phyloP scores from a whole-genome alignment of 2,329 filamentous ascomycete genomes.

The Hortaea sp. region DNA sequence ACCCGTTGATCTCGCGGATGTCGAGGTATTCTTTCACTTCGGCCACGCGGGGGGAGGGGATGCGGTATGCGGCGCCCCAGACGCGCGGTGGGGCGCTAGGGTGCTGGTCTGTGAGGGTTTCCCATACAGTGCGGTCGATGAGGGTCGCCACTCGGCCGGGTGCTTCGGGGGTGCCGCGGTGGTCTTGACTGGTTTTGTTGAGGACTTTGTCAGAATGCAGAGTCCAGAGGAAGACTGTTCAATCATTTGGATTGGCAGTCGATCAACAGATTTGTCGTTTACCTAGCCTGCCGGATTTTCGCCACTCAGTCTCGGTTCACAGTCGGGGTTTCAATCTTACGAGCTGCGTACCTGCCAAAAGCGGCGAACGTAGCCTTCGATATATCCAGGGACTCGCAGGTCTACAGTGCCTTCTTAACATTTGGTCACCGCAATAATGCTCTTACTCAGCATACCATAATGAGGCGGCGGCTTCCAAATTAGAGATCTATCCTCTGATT shows the following conservation, averaged over 20 bases:
- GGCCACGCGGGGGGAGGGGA: conserved; percentile 64
- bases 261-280: neutral
- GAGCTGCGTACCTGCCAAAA: conserved; percentile 80
- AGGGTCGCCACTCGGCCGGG: conserved; percentile 90
- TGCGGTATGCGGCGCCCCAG: conserved; percentile 77
- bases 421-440: neutral
- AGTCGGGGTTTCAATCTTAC: neutral
- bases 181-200: conserved; percentile 62
- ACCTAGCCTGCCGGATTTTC: conserved; percentile 21
- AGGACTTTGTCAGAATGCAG: neutral
- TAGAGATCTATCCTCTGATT: conserved; percentile 55
- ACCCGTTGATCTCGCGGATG: conserved; percentile 94
- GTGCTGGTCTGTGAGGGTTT: conserved; percentile 57
- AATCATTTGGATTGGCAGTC: neutral
- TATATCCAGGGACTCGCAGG: conserved; percentile 74
- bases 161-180: conserved; percentile 77
- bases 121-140: conserved; percentile 76
- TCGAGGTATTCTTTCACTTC: conserved; percentile 86
- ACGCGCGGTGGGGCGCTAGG: conserved; percentile 54
- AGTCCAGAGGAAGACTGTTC: neutral
- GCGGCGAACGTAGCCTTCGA: conserved; percentile 83
- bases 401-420: conserved; percentile 45
- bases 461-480: conserved; percentile 98
- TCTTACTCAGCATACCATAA: conserved; percentile 55
- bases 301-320: conserved; percentile 3